phyloP scores from a whole-genome alignment of 2,329 filamentous ascomycete genomes.

The Penicillium italicum region DNA sequence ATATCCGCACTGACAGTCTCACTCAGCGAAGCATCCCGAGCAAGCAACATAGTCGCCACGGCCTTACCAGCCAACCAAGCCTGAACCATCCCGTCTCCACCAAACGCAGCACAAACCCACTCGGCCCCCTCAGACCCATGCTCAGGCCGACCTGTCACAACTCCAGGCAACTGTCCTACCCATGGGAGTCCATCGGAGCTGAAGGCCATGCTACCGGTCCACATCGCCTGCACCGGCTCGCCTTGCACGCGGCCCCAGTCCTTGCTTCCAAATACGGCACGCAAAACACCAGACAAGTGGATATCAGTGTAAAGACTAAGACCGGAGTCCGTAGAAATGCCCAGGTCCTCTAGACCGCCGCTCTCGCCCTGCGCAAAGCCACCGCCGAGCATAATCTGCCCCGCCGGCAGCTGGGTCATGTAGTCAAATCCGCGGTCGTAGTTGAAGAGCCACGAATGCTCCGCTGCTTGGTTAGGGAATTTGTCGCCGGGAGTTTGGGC shows the following conservation, averaged over 20 bases:
- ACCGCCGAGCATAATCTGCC: constrained; percentile 54
- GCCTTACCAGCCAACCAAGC: constrained; percentile 32
- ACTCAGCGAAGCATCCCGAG: constrained; percentile 10
- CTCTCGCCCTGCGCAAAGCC: constrained; percentile 46
- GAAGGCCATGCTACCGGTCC: constrained; percentile 48
- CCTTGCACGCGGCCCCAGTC: constrained; percentile 23
- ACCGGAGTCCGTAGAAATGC: constrained; percentile 47
- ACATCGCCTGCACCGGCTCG: constrained; percentile 26
- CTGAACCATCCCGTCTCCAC: constrained; percentile 34
- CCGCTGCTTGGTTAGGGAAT: constrained; percentile 32
- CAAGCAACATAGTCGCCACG: constrained; percentile 25
- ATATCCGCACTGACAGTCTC: constrained; percentile 10
- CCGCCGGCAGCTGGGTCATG: constrained; percentile 47
- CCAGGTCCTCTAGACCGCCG: constrained; percentile 48
- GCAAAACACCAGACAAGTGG: constrained; percentile 26
- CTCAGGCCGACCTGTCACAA: constrained; percentile 11
- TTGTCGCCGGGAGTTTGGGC: constrained; percentile 34
- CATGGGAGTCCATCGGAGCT: constrained; percentile 51
- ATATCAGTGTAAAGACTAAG: constrained; percentile 25
- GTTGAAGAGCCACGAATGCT: constrained; percentile 52
- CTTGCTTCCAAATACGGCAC: constrained; percentile 25
- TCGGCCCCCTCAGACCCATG: constrained; percentile 14
- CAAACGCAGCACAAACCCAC: constrained; percentile 31
- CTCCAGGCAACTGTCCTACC: constrained; percentile 44
- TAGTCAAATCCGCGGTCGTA: constrained; percentile 52